phyloP scores from a whole-genome alignment of 2,329 filamentous ascomycete species.

The Podosphaera fusca region DNA sequence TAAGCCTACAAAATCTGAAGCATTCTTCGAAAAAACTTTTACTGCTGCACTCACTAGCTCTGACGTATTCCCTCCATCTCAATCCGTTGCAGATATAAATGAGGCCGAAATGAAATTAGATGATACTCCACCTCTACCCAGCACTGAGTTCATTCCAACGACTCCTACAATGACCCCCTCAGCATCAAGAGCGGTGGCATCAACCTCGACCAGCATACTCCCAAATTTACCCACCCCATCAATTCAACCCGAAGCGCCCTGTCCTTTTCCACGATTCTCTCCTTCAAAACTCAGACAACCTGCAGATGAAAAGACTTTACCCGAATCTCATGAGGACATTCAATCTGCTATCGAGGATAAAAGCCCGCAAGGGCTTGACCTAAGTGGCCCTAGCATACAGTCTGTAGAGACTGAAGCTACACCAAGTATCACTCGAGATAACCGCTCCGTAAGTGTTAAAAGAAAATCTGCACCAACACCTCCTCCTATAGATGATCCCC shows the following conservation, averaged over 20 bases:
- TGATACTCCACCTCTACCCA: conserved; percentile 5
- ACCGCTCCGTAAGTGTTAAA: no score
- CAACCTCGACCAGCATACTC: conserved; percentile 4
- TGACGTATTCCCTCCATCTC: conserved; percentile 15
- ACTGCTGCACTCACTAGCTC: conserved; percentile 30
- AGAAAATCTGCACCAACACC: no score
- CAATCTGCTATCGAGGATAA: neutral
- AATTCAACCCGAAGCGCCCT: conserved; percentile 2
- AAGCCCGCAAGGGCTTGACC: no score
- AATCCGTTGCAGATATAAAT: conserved; percentile 16
- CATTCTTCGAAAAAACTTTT: conserved; percentile 40
- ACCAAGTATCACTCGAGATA: no score
- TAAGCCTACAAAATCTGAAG: conserved; percentile 19
- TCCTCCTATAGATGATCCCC: no score
- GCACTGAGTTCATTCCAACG: conserved; percentile 6
- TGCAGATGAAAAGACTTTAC: conserved; percentile 3
- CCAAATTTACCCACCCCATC: neutral
- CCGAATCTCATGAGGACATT: conserved; percentile 4
- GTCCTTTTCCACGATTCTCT: conserved; percentile 2
- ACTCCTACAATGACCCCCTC: conserved; percentile 11
- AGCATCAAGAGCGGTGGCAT: conserved; percentile 7
- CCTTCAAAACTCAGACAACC: conserved; percentile 10
- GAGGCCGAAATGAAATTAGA: conserved; percentile 29
- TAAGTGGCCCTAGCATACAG: no score
- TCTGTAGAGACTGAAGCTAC: no score